Conservation (phyloP, 2,329 filamentous ascomycete genomes). For the Pyrenophora teres region DNA sequence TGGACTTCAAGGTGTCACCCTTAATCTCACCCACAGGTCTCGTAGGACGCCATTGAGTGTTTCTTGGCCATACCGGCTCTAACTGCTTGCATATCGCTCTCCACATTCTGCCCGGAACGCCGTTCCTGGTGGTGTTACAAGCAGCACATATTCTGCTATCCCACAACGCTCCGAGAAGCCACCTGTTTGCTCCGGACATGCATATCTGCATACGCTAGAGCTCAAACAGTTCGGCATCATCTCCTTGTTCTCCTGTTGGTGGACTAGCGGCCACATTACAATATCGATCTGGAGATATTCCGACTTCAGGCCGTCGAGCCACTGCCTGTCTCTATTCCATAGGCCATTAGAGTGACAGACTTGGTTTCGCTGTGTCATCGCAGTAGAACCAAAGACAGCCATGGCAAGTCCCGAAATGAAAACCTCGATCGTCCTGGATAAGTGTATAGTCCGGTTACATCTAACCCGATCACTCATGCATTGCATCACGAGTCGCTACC, state of each 20-base stretch:
- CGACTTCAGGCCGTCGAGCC: background rate
- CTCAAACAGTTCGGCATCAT: background rate
- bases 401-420: constrained; percentile 11
- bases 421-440: constrained; percentile 18
- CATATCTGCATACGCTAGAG: background rate
- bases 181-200: background rate
- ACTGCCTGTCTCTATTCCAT: background rate
- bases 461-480: constrained; percentile 22
- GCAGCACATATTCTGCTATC: background rate
- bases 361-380: constrained; percentile 5
- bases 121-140: constrained; percentile 6
- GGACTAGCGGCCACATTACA: constrained; percentile 16
- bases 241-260: constrained; percentile 2
- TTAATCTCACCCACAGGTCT: background rate
- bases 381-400: constrained; percentile 2
- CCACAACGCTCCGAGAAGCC: background rate
- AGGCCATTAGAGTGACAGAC: background rate
- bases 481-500: constrained; percentile 15
- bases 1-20: background rate
- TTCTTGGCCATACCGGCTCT: constrained; percentile 5
- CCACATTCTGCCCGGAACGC: constrained; percentile 1
- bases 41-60: background rate
- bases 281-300: constrained; percentile 16
- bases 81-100: constrained; percentile 1
- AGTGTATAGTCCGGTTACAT: constrained; percentile 10